These are phyloP conservation scores for Vigna hirtella DNA, from an alignment of 306 rosid species.

Conservation along the genomic window DNA sequence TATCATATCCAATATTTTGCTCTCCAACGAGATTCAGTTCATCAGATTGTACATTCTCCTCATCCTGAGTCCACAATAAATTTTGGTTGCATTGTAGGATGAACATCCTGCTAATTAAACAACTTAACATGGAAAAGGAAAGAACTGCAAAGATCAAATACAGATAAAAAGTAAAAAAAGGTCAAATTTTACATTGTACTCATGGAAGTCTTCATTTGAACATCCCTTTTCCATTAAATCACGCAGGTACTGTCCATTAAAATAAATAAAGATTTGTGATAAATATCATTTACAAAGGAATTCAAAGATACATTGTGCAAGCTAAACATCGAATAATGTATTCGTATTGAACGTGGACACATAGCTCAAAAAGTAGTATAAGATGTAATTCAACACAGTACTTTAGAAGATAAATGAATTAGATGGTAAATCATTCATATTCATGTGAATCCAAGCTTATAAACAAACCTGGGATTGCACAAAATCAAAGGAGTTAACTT, in stretches of 20 bases:
- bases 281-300: slow-evolving; percentile 24
- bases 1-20: slow-evolving; percentile 52
- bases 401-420: neutral
- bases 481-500: neutral
- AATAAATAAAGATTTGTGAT: neutral
- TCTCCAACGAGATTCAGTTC: slow-evolving; percentile 37
- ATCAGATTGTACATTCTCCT: slow-evolving; percentile 36
- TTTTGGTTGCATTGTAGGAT: slow-evolving; percentile 35
- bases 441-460: neutral
- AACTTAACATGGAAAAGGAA: slow-evolving; percentile 33
- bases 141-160: slow-evolving; percentile 31
- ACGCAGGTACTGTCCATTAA: slow-evolving; percentile 47
- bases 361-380: neutral
- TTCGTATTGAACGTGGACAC: neutral
- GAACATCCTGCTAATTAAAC: slow-evolving; percentile 52
- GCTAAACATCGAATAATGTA: neutral
- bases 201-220: slow-evolving; percentile 36
- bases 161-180: neutral
- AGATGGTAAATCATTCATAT: neutral
- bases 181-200: slow-evolving; percentile 45
- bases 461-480: slow-evolving; percentile 3
- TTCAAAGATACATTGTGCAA: slow-evolving; percentile 1
- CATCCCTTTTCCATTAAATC: slow-evolving; percentile 39
- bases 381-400: neutral
- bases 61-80: slow-evolving; percentile 38